phyloP scores from a whole-genome alignment of 2,329 filamentous ascomycete genomes.

The Geoglossum cookeanum region DNA sequence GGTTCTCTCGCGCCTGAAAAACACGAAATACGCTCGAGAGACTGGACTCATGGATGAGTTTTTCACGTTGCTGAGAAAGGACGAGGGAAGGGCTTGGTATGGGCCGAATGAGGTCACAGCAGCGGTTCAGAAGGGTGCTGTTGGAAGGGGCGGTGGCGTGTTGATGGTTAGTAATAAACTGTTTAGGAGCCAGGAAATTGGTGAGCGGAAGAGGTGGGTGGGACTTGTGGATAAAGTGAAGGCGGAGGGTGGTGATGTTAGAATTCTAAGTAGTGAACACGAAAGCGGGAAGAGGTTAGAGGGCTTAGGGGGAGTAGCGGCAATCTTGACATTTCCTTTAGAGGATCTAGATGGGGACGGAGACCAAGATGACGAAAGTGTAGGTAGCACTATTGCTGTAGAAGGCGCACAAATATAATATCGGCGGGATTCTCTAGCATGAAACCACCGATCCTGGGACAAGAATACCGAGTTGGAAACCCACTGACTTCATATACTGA shows the following conservation, averaged over 20 bases:
- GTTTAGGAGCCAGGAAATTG: slow-evolving; percentile 67
- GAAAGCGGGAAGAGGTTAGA: slow-evolving; percentile 79
- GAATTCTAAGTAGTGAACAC: slow-evolving; percentile 81
- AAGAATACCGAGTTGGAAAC: not conserved
- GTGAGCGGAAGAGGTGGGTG: slow-evolving; percentile 62
- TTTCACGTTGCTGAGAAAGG: slow-evolving; percentile 54
- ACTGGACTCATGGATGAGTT: slow-evolving; percentile 73
- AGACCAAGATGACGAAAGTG: slow-evolving; percentile 19
- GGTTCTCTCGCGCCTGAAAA: slow-evolving; percentile 55
- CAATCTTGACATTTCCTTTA: slow-evolving; percentile 77
- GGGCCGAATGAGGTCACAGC: slow-evolving; percentile 63
- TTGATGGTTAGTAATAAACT: slow-evolving; percentile 73
- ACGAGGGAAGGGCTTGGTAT: slow-evolving; percentile 84
- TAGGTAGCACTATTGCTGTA: no score
- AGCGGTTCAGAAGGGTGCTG: slow-evolving; percentile 71
- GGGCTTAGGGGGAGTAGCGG: slow-evolving; percentile 70
- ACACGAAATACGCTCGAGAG: slow-evolving; percentile 78
- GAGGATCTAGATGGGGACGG: slow-evolving; percentile 57
- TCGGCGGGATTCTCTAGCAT: no score
- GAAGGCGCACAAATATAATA: not conserved
- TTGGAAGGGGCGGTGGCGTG: slow-evolving; percentile 68
- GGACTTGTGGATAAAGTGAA: slow-evolving; percentile 73
- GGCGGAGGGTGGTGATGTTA: slow-evolving; percentile 67
- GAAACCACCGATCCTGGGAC: not conserved
- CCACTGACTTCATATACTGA: not conserved